A percentile compares a stretch with the other conserved stretches of the same genome.
These are phyloP conservation scores for Tausonia pullulans DNA, from an alignment of 1,284 basidiomycete species.

Conservation along the genomic window DNA sequence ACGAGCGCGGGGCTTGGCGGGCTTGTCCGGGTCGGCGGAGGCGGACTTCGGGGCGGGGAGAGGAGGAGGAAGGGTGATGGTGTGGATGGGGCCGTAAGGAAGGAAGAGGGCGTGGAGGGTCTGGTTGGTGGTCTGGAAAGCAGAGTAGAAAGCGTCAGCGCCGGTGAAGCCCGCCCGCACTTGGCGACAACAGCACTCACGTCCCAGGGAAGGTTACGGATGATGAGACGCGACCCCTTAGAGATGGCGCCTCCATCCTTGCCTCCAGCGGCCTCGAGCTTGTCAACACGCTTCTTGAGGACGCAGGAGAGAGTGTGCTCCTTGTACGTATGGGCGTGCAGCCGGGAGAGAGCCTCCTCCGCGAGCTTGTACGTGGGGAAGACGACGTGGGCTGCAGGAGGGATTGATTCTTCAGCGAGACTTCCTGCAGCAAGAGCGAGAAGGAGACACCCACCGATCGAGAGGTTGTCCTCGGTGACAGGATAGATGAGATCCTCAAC, in stretches of 20 bases:
- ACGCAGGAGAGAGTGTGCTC: slow-evolving; percentile 75
- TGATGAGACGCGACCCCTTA: slow-evolving; percentile 69
- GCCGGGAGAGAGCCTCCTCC: slow-evolving; percentile 59
- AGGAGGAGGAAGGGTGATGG: slow-evolving; percentile 64
- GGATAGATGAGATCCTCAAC: slow-evolving; percentile 34
- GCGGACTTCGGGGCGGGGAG: slow-evolving; percentile 6
- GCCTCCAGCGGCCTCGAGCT: slow-evolving; percentile 41
- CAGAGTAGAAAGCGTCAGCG: slow-evolving; percentile 8
- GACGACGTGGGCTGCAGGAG: slow-evolving; percentile 54
- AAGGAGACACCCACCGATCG: slow-evolving; percentile 19
- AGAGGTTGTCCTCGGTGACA: slow-evolving; percentile 22
- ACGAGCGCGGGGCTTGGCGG: slow-evolving; percentile 44
- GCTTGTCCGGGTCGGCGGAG: slow-evolving; percentile 28
- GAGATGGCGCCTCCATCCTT: slow-evolving; percentile 34
- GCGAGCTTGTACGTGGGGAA: slow-evolving; percentile 65
- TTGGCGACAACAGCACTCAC: slow-evolving; percentile 25
- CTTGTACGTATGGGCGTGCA: slow-evolving; percentile 91
- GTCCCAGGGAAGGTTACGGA: slow-evolving; percentile 77
- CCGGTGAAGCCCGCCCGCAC: no score
- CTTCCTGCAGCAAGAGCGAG: background rate
- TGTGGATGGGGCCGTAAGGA: slow-evolving; percentile 76
- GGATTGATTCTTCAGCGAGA: background rate
- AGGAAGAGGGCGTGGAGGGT: slow-evolving; percentile 82
- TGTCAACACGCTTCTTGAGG: slow-evolving; percentile 77
- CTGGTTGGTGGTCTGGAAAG: slow-evolving; percentile 57